phyloP scores from a whole-genome alignment of 345 rosid species.

The Corchorus capsularis region DNA sequence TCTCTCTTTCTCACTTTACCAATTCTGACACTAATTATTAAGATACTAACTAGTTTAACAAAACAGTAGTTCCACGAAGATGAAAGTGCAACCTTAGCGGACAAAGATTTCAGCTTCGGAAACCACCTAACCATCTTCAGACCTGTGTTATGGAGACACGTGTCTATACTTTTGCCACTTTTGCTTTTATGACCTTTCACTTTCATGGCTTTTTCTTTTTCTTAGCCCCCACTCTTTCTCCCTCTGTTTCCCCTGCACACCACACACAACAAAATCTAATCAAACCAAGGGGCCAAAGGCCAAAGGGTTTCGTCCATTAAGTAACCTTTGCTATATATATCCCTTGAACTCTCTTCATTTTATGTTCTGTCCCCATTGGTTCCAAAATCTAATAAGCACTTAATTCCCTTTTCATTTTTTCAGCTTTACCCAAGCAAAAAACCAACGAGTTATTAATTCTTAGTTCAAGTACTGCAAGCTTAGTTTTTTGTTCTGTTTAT shows the following conservation, averaged over 20 bases:
- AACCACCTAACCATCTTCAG: slow-evolving; percentile 9
- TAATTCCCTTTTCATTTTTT: neutral
- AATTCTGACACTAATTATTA: neutral
- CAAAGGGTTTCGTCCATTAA: neutral
- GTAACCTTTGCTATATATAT: slow-evolving; percentile 9
- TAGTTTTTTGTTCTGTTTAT: neutral
- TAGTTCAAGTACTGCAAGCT: neutral
- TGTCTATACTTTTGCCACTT: slow-evolving; percentile 1
- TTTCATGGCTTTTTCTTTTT: slow-evolving; percentile 15
- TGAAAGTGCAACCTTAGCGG: neutral
- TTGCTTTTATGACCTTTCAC: slow-evolving; percentile 7
- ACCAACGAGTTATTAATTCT: neutral
- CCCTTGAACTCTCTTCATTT: neutral
- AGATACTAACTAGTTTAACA: no score
- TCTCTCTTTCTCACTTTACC: neutral
- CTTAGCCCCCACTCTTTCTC: slow-evolving; percentile 25
- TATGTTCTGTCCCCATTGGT: slow-evolving; percentile 8
- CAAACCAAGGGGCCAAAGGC: neutral
- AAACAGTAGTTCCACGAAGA: neutral
- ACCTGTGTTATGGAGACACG: slow-evolving; percentile 7
- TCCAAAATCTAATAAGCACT: slow-evolving; percentile 21
- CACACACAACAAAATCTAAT: neutral
- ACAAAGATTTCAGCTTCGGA: neutral
- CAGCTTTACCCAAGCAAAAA: neutral
- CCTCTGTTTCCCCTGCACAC: neutral